These are phyloP conservation scores for Forsythia viridissima DNA, from an alignment of 257 asterid genomes.

Conservation along the genomic window DNA sequence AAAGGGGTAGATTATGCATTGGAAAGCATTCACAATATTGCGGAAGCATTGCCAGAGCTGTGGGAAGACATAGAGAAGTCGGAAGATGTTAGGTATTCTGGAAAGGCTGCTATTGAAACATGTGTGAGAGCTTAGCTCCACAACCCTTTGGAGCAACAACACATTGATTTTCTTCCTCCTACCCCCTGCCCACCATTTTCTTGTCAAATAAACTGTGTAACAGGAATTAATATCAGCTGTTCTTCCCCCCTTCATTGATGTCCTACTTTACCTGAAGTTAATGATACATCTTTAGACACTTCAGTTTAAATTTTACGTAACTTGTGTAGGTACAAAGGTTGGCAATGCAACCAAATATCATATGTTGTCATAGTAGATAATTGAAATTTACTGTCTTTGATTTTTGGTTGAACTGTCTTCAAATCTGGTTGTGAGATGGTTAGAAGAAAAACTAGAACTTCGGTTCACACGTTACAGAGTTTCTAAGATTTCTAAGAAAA, in stretches of 20 bases:
- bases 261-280: no score
- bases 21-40: conserved; percentile 85
- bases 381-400: neutral
- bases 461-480: no score
- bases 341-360: neutral
- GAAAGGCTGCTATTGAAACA: conserved; percentile 57
- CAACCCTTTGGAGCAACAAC: neutral
- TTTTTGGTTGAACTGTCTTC: neutral
- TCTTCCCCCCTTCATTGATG: no score
- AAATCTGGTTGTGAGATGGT: neutral
- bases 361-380: neutral
- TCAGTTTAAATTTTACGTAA: no score
- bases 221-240: no score
- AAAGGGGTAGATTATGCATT: conserved; percentile 70
- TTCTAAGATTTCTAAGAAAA: no score
- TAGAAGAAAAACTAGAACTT: no score
- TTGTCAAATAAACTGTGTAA: no score
- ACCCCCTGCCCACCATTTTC: no score
- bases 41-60: conserved; percentile 85
- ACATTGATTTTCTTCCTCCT: neutral
- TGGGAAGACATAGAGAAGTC: conserved; percentile 65
- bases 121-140: conserved; percentile 49
- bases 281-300: no score
- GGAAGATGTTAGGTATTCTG: conserved; percentile 46
- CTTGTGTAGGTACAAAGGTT: no score